phyloP scores from a whole-genome alignment of 768 basidiomycete genomes.

The Amanita thiersii region DNA sequence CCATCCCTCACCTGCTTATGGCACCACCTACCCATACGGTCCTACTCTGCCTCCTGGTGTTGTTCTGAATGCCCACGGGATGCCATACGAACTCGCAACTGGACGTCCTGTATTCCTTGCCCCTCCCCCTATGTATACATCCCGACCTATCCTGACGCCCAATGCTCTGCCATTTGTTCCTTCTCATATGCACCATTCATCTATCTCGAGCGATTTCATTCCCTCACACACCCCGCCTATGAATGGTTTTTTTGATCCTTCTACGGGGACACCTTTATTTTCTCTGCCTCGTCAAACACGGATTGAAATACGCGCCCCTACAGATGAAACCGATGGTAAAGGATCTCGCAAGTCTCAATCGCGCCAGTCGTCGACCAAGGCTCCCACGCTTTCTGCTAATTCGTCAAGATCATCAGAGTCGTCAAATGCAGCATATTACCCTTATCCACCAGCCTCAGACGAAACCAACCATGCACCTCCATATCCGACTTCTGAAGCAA shows the following conservation, averaged over 20 bases:
- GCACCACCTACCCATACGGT: slow-evolving; percentile 60
- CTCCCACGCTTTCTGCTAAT: slow-evolving; percentile 29
- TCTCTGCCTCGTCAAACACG: slow-evolving; percentile 66
- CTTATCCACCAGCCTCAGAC: slow-evolving; percentile 15
- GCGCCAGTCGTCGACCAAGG: slow-evolving; percentile 22
- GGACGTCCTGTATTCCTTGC: slow-evolving; percentile 74
- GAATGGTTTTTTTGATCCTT: slow-evolving; percentile 57
- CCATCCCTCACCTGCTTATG: slow-evolving; percentile 49
- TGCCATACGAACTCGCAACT: slow-evolving; percentile 77
- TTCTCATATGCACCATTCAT: slow-evolving; percentile 40
- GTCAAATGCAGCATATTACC: slow-evolving; percentile 19
- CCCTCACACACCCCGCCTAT: slow-evolving; percentile 55
- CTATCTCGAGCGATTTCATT: slow-evolving; percentile 43
- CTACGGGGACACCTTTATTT: slow-evolving; percentile 65
- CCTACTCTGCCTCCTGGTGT: slow-evolving; percentile 65
- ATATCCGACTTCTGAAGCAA: slow-evolving; percentile 17
- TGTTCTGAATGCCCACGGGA: slow-evolving; percentile 64
- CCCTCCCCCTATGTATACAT: slow-evolving; percentile 54
- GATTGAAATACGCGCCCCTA: slow-evolving; percentile 65
- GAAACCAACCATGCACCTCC: slow-evolving; percentile 12
- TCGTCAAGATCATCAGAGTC: slow-evolving; percentile 25
- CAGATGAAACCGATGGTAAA: slow-evolving; percentile 20
- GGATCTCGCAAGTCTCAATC: slow-evolving; percentile 19
- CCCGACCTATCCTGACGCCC: slow-evolving; percentile 59
- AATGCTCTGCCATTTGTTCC: too few relatives aligned